These are phyloP conservation scores for Nelumbo lutea DNA, from an alignment of 164 flowering plant genomes.

Conservation along the genomic window DNA sequence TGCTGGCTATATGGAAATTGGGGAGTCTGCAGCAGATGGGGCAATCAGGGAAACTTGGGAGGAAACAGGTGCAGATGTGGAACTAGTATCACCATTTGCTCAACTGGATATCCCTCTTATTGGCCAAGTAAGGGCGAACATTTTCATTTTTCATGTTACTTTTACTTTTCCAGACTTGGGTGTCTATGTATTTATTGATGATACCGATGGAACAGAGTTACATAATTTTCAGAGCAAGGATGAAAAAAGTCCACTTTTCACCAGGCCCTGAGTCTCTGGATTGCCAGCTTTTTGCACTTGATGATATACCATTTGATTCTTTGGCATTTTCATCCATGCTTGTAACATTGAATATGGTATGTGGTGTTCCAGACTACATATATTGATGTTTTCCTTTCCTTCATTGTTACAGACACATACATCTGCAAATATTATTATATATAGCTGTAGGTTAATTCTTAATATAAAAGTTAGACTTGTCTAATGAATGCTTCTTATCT, in stretches of 20 bases:
- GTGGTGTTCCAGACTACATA: background rate
- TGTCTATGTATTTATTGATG: slow-evolving; percentile 11
- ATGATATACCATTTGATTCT: slow-evolving; percentile 87
- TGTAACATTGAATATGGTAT: slow-evolving; percentile 82
- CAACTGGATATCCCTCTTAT: slow-evolving; percentile 91
- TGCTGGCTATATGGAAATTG: slow-evolving; percentile 95
- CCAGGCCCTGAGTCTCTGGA: slow-evolving; percentile 93
- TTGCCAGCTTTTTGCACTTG: slow-evolving; percentile 69
- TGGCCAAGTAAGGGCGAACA: slow-evolving; percentile 62
- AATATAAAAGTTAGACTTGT: background rate
- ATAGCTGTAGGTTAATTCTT: background rate
- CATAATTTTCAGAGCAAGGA: slow-evolving; percentile 73
- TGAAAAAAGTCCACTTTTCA: slow-evolving; percentile 73
- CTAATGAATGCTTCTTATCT: background rate
- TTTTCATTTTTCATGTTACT: slow-evolving; percentile 1
- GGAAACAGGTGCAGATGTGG: slow-evolving; percentile 92
- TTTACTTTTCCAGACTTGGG: slow-evolving; percentile 7
- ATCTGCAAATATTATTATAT: background rate
- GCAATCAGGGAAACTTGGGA: slow-evolving; percentile 94
- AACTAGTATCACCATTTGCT: slow-evolving; percentile 80
- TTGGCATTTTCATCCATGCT: slow-evolving; percentile 88
- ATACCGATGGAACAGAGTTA: slow-evolving; percentile 61
- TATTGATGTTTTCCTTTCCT: background rate
- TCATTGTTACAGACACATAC: background rate
- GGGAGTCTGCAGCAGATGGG: slow-evolving; percentile 94